Conservation (phyloP, 306 rosid species). For the Mimosa bimucronata region DNA sequence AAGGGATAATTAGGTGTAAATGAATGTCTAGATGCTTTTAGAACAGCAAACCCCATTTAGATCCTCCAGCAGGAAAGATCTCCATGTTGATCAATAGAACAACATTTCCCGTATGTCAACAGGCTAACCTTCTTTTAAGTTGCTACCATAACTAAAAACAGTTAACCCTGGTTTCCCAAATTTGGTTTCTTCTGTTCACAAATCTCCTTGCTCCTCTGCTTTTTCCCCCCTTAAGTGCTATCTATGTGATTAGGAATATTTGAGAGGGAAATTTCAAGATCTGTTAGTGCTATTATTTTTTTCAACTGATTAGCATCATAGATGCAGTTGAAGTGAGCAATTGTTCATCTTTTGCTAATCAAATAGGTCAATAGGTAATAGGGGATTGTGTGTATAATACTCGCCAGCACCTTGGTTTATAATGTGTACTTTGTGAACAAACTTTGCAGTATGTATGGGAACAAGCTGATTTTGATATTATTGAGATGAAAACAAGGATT, state of each 20-base stretch:
- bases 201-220: not conserved
- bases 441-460: constrained; percentile 88
- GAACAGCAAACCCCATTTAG: constrained; percentile 11
- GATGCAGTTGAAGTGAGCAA: constrained; percentile 10
- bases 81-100: not conserved
- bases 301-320: not conserved
- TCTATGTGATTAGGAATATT: constrained; percentile 20
- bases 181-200: constrained; percentile 8
- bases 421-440: constrained; percentile 30
- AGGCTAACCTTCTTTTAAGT: constrained; percentile 2
- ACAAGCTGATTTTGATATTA: constrained; percentile 87
- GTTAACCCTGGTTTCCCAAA: constrained; percentile 13
- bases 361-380: constrained; percentile 10
- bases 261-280: not conserved
- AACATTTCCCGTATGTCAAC: not conserved
- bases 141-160: not conserved
- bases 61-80: not conserved
- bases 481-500: constrained; percentile 86
- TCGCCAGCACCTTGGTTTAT: constrained; percentile 11
- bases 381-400: constrained; percentile 4
- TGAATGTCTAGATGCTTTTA: not conserved
- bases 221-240: not conserved
- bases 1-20: constrained; percentile 11
- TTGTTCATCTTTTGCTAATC: constrained; percentile 17
- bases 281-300: constrained; percentile 16